Base-by-base conservation (phyloP, 305 asterid species). In the Euphrasia arctica region DNA sequence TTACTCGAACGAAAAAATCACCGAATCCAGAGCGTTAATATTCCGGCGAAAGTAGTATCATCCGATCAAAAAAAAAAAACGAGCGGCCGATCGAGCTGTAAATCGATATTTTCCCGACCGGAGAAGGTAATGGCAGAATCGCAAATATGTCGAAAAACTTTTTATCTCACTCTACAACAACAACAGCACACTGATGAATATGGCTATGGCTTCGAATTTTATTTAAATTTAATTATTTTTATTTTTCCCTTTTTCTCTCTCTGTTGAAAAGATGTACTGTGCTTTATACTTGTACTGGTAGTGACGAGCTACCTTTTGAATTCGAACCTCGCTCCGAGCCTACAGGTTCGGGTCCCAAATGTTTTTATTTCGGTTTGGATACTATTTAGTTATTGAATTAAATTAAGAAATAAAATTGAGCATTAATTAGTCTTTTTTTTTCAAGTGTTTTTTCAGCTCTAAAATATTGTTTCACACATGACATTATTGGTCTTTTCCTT, bases 271-370 rank as follows among this genome's bases (percentile, higher is more conserved):
- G 77, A 68, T 58, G 62, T 58, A 31, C 71, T 70, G 59, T 60
- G 73, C 83, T 77, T 79, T 79, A 75, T 78, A 80, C 81, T 27
- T 58, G 54, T 60, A 58, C 77, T 45, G 65, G 76, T 58, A 31
- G 70, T 62, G 64, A 69, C 57, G 65, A 66, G 25, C 69, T 52
- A 32, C 77, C 60, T 78, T 80, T 74, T 70, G 75, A 82, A 82
- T 72, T 70, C 88, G 64, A 72, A 0, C 95, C 95, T 81, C 65
- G 12, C 58, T 74, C 96, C 92, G 70, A 70, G 61, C 87, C 90
- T 84, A 42, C 73, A 69, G 89, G 58, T 58, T 75, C 80, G 70
- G 70, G 34, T 5, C 54, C 74, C 29, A 74, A 72, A 78, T 18
- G 67, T 39, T 39, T 39, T 13, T 0, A 13, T 39, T 13, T 0